These are phyloP conservation scores for Boletus calvinii DNA, from an alignment of 1,284 basidiomycete species.

Conservation along the genomic window DNA sequence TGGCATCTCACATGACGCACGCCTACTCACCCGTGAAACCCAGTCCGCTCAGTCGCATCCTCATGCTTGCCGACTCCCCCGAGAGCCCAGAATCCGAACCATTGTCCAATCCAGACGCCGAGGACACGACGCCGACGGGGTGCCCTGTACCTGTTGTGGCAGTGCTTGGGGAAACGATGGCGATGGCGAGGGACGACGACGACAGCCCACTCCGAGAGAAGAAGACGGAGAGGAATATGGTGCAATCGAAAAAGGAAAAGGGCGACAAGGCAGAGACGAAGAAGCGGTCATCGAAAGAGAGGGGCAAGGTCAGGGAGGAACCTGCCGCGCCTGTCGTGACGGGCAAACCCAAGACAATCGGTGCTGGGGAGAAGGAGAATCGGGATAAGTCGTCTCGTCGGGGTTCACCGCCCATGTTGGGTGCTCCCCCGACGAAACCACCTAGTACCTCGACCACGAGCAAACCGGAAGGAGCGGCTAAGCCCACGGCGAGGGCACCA, in stretches of 20 bases:
- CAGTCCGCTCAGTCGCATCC: constrained; percentile 71
- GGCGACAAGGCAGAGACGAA: constrained; percentile 28
- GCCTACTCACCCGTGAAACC: constrained; percentile 77
- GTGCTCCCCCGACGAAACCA: constrained; percentile 14
- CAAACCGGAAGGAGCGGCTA: constrained; percentile 19
- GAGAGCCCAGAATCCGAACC: constrained; percentile 37
- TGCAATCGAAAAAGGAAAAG: constrained; percentile 12
- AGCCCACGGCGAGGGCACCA: constrained; percentile 20
- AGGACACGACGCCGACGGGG: constrained; percentile 9
- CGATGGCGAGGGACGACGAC: constrained; percentile 12
- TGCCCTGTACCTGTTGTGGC: neutral
- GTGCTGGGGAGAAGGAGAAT: constrained; percentile 36
- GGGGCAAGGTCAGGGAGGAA: constrained; percentile 38
- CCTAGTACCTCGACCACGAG: constrained; percentile 16
- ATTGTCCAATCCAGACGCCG: neutral
- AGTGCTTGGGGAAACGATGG: too few species aligned
- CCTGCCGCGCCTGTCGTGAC: constrained; percentile 5
- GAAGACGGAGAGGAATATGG: constrained; percentile 34
- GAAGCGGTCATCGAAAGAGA: constrained; percentile 40
- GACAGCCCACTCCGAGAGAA: constrained; percentile 46
- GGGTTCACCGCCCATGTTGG: constrained; percentile 14
- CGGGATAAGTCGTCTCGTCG: constrained; percentile 28
- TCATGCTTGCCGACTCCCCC: constrained; percentile 66
- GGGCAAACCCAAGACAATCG: constrained; percentile 27
- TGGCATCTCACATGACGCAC: constrained; percentile 65